phyloP scores from a whole-genome alignment of 1,284 basidiomycete species.

The Leccinum pallidistipes region DNA sequence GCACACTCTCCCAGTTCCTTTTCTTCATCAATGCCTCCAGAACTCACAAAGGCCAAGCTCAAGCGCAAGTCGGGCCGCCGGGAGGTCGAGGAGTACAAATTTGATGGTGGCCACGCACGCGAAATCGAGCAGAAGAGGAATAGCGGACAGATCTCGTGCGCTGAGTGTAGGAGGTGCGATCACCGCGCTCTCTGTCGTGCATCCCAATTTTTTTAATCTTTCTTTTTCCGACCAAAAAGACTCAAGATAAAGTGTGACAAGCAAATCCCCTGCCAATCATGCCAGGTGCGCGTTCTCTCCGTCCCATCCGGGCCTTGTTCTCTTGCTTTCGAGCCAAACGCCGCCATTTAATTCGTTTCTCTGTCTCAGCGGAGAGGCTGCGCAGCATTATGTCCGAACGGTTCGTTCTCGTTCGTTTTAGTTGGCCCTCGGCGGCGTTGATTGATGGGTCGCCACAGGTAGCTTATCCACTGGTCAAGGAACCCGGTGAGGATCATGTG shows the following conservation, averaged over 20 bases:
- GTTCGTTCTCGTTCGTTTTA: constrained; percentile 32
- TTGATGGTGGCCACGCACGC: constrained; percentile 50
- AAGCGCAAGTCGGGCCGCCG: constrained; percentile 47
- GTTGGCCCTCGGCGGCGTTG: not conserved
- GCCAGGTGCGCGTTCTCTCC: constrained; percentile 45
- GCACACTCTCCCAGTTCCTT: not conserved
- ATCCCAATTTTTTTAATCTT: constrained; percentile 7
- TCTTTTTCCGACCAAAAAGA: constrained; percentile 39
- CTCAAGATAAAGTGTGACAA: constrained; percentile 78
- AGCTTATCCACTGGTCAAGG: constrained; percentile 65
- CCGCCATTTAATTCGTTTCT: not conserved
- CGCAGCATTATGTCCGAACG: constrained; percentile 70
- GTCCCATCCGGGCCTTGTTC: not conserved
- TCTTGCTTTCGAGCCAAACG: not conserved
- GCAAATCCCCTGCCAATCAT: constrained; percentile 70
- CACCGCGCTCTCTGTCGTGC: constrained; percentile 35
- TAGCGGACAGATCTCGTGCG: constrained; percentile 56
- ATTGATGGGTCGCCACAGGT: constrained; percentile 35
- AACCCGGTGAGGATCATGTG: constrained; percentile 43
- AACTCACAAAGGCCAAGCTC: constrained; percentile 46
- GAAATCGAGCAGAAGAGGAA: constrained; percentile 56
- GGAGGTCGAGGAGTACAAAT: constrained; percentile 49
- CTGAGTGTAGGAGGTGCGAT: constrained; percentile 63
- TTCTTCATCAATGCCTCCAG: constrained; percentile 44
- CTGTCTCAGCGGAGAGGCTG: constrained; percentile 55